Evolutionary conservation across 2,329 filamentous ascomycete genomes (phyloP).

Genomic region (Epichloe gansuensis): DNA sequence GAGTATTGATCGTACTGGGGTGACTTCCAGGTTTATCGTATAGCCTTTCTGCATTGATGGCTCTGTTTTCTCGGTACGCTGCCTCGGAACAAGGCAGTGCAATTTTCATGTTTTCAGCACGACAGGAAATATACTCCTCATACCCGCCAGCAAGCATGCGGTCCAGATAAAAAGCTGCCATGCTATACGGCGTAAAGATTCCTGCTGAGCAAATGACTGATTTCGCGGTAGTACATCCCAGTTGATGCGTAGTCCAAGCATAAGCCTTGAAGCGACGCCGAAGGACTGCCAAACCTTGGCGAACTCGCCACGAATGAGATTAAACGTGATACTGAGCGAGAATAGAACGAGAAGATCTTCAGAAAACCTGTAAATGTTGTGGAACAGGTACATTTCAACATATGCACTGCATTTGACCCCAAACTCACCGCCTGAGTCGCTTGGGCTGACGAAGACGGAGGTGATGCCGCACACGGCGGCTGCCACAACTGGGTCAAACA

Average conservation of each 20-base stretch:
- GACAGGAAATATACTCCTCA: constrained; percentile 27
- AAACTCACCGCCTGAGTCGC: constrained; percentile 22
- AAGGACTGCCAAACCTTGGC: constrained; percentile 30
- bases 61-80: constrained; percentile 20
- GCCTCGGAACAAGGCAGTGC: constrained; percentile 23
- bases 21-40: constrained; percentile 17
- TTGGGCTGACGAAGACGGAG: constrained; percentile 23
- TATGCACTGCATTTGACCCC: constrained; percentile 25
- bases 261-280: constrained; percentile 23
- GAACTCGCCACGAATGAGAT: constrained; percentile 24
- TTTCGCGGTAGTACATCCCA: constrained; percentile 22
- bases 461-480: constrained; percentile 28
- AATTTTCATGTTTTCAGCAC: constrained; percentile 26
- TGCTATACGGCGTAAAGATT: constrained; percentile 23
- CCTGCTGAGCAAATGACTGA: constrained; percentile 23
- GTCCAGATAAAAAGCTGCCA: constrained; percentile 27
- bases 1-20: constrained; percentile 17
- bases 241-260: constrained; percentile 27
- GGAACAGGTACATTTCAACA: constrained; percentile 28
- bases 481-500: constrained; percentile 22
- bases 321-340: constrained; percentile 23
- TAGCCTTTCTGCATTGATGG: constrained; percentile 19
- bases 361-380: constrained; percentile 26
- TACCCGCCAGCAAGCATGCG: constrained; percentile 27
- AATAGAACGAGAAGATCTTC: constrained; percentile 23